Evolutionary conservation across 2,329 filamentous ascomycete species (phyloP).

Genomic region (Clathrospora elynae): DNA sequence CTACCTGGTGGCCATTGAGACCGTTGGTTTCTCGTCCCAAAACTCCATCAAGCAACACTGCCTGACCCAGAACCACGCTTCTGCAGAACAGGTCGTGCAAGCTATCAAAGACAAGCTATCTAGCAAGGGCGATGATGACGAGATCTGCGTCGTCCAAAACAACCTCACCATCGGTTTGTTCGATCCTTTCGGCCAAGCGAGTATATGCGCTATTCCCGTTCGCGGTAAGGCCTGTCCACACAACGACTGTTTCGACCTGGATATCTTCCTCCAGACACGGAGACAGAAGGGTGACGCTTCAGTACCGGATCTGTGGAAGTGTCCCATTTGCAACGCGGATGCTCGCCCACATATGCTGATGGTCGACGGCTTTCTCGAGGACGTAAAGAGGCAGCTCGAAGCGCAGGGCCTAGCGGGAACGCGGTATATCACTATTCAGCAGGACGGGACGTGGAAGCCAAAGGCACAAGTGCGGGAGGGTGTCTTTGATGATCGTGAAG

Average conservation of each 20-base stretch:
- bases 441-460: slow-evolving; percentile 69
- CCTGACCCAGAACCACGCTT: slow-evolving; percentile 37
- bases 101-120: slow-evolving; percentile 62
- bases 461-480: slow-evolving; percentile 40
- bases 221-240: slow-evolving; percentile 74
- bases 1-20: slow-evolving; percentile 73
- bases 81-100: slow-evolving; percentile 58
- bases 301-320: slow-evolving; percentile 77
- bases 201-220: slow-evolving; percentile 71
- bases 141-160: slow-evolving; percentile 50
- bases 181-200: slow-evolving; percentile 53
- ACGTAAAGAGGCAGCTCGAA: slow-evolving; percentile 64
- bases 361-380: slow-evolving; percentile 74
- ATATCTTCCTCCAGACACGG: slow-evolving; percentile 69
- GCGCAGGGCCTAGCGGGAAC: slow-evolving; percentile 55
- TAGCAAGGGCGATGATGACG: slow-evolving; percentile 58
- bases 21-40: slow-evolving; percentile 61
- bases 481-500: slow-evolving; percentile 5
- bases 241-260: slow-evolving; percentile 86
- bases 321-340: slow-evolving; percentile 80
- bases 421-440: slow-evolving; percentile 66
- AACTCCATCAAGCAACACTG: slow-evolving; percentile 44
- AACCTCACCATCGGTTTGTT: slow-evolving; percentile 52
- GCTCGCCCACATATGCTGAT: slow-evolving; percentile 73
- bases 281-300: slow-evolving; percentile 28